Base-by-base conservation (phyloP, 495 filamentous ascomycete genomes). In the Aspergillus avenaceus region DNA sequence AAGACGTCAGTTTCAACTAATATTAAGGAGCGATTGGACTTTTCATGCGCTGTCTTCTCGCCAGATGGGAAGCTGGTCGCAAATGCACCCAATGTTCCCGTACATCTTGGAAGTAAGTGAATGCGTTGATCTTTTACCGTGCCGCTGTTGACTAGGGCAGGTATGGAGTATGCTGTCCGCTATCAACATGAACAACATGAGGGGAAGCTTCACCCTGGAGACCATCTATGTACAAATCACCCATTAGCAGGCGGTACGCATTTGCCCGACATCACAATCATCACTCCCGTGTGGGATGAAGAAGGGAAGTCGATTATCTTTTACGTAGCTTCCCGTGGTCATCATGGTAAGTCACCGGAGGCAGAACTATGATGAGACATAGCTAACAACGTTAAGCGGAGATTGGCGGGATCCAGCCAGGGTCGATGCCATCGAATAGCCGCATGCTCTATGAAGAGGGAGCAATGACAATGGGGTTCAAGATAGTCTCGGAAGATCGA, bases 1-100 rank as follows among this genome's bases (percentile, higher is more conserved):
- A 97, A 97, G 77, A 98, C 93, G 0, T 92, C 88, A 53, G 92
- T 98, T 41, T 95, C 88, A 49, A 98, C 93, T 4, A 98, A 97
- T 61, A 93, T 98, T 59, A 98, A 98, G 60, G 93, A 98, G 67
- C 84, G 93, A 2, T 79, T 98, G 4, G 93, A 98, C 60, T 98
- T 97, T 57, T 96, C 91, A 1, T 98, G 93, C 55, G 93, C 93
- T 29, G 79, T 98, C 11, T 98, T 98, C 55, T 93, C 96, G 52
- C 80, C 85, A 2, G 80, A 83, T n/a, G 93, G 93, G 11, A 91
- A 89, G 0, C 71, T 98, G 1, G 93, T 98, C 7, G 93, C 93
- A 2, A 97, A 98, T 67, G 85, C 93, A 24, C 93, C 93, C 0
- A 92, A 98, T 72, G 70, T 98, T 24, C 93, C 93, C 0, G 90